phyloP scores from a whole-genome alignment of 768 basidiomycete species.

The Boletus fagicola region DNA sequence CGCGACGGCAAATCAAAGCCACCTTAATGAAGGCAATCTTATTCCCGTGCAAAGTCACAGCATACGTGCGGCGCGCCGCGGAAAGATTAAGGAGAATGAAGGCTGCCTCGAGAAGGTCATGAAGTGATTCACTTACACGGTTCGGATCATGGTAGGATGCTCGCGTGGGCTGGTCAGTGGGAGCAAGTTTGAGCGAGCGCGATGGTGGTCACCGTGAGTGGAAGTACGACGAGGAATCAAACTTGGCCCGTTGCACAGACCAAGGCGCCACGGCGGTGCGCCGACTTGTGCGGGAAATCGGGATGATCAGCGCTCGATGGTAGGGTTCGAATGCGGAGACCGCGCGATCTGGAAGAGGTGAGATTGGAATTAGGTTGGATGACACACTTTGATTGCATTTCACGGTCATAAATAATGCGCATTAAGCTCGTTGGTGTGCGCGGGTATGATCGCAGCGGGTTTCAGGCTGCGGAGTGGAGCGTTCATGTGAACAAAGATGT shows the following conservation, averaged over 20 bases:
- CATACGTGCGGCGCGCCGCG: slow-evolving; percentile 5
- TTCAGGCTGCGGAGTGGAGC: slow-evolving; percentile 9
- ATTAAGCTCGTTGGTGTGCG: slow-evolving; percentile 6
- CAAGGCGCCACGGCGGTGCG: not conserved
- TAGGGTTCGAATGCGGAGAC: slow-evolving; percentile 15
- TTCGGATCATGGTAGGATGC: slow-evolving; percentile 15
- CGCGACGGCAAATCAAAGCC: slow-evolving; percentile 20
- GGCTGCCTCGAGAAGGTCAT: slow-evolving; percentile 6
- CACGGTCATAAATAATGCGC: slow-evolving; percentile 11
- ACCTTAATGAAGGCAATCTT: slow-evolving; percentile 23
- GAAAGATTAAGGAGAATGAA: slow-evolving; percentile 6
- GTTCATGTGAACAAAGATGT: slow-evolving; percentile 20
- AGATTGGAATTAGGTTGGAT: slow-evolving; percentile 27
- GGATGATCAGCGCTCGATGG: slow-evolving; percentile 13
- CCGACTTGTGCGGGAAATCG: slow-evolving; percentile 24
- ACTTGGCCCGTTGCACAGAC: not conserved
- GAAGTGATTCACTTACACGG: slow-evolving; percentile 14
- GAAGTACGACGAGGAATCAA: not conserved
- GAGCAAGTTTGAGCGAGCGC: not conserved
- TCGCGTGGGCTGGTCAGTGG: not conserved
- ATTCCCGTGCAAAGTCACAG: slow-evolving; percentile 19
- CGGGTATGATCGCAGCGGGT: slow-evolving; percentile 8
- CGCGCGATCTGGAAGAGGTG: slow-evolving; percentile 22
- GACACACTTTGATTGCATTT: slow-evolving; percentile 17
- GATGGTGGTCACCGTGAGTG: not conserved